phyloP scores from a whole-genome alignment of 2,329 filamentous ascomycete genomes.

The Pseudogymnoascus sp. region DNA sequence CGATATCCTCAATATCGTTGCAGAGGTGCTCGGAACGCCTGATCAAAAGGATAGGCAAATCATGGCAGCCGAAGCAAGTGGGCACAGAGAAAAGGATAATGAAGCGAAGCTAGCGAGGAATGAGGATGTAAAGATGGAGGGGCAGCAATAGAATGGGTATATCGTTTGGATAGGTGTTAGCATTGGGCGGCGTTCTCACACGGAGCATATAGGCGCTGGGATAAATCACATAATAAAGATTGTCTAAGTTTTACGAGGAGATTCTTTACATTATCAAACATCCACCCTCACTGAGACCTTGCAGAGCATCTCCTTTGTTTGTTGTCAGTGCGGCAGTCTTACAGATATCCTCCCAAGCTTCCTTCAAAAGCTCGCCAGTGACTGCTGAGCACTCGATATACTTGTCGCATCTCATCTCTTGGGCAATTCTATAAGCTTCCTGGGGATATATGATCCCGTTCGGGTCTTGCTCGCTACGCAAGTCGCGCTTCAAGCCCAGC shows the following conservation, averaged over 20 bases:
- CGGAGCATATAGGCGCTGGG: background rate
- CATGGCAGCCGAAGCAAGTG: conserved; percentile 22
- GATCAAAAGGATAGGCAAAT: conserved; percentile 24
- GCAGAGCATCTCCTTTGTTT: conserved; percentile 27
- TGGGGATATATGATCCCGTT: conserved; percentile 54
- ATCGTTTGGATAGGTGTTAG: background rate
- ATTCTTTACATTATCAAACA: conserved; percentile 41
- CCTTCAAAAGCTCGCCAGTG: conserved; percentile 49
- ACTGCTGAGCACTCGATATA: conserved; percentile 57
- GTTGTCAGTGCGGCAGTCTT: conserved; percentile 44
- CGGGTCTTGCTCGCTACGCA: conserved; percentile 47
- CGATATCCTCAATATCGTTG: conserved; percentile 48
- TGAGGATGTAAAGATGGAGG: conserved; percentile 12
- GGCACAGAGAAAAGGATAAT: conserved; percentile 12
- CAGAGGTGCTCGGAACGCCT: conserved; percentile 45
- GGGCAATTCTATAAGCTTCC: conserved; percentile 48
- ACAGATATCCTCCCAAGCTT: conserved; percentile 54
- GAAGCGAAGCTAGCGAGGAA: conserved; percentile 16
- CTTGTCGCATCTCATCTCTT: conserved; percentile 51
- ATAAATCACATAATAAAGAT: background rate
- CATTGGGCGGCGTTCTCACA: conserved; percentile 6
- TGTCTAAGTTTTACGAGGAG: background rate
- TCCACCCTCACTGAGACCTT: conserved; percentile 46
- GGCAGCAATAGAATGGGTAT: background rate
- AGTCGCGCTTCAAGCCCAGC: conserved; percentile 52